Evolutionary conservation across 2,329 filamentous ascomycete species (phyloP).

Genomic region (Zymoseptoria crescenta): DNA sequence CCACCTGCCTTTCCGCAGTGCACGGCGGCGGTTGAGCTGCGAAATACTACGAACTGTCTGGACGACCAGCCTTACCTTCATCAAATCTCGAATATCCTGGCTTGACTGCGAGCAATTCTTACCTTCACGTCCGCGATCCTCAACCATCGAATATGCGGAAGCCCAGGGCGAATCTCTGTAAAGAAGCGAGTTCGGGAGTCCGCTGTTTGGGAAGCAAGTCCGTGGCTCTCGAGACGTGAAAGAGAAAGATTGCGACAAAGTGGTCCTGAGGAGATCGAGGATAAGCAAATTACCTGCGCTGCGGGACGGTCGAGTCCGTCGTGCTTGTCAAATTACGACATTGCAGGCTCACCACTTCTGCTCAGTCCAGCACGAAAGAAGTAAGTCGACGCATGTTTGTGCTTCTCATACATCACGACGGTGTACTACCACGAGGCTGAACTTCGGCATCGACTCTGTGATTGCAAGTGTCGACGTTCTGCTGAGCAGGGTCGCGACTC

Average conservation of each 20-base stretch:
- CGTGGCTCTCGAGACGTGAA: not conserved
- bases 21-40: not conserved
- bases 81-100: not conserved
- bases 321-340: not conserved
- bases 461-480: not conserved
- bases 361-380: not conserved
- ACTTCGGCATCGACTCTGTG: not conserved
- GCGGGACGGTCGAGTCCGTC: not conserved
- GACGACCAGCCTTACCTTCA: not conserved
- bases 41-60: not conserved
- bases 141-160: not conserved
- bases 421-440: not conserved
- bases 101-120: not conserved
- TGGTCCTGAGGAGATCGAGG: not conserved
- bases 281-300: not conserved
- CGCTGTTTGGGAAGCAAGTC: not conserved
- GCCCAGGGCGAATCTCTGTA: not conserved
- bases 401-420: not conserved
- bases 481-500: not conserved
- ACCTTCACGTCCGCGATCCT: not conserved
- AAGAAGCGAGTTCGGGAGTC: not conserved
- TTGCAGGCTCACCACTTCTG: not conserved
- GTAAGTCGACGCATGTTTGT: not conserved
- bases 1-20: not conserved
- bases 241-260: not conserved